A percentile compares a stretch with the other conserved stretches of the same genome.
phyloP scores from a whole-genome alignment of 805 yeast species.

The Schwanniomyces occidentalis region DNA sequence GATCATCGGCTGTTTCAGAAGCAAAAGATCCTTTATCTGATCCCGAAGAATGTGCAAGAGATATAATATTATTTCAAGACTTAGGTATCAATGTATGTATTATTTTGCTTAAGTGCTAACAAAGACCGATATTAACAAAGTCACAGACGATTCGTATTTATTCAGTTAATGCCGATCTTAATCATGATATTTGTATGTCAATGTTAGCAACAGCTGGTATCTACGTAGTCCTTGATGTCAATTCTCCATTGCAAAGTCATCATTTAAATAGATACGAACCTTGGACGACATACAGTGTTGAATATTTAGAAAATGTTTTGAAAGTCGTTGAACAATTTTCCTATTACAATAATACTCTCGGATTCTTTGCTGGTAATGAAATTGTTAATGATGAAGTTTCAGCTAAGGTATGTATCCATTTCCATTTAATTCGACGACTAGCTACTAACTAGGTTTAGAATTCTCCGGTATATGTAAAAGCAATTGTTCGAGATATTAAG shows the following conservation, averaged over 20 bases:
- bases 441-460: conserved; percentile 11
- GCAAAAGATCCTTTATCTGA: conserved; percentile 75
- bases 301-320: conserved; percentile 74
- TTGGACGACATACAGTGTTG: conserved; percentile 78
- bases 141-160: conserved; percentile 74
- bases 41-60: conserved; percentile 72
- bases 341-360: conserved; percentile 83
- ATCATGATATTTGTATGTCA: conserved; percentile 91
- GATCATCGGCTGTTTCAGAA: conserved; percentile 70
- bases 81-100: conserved; percentile 65
- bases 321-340: conserved; percentile 80
- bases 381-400: conserved; percentile 78
- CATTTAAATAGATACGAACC: conserved; percentile 91
- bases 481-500: conserved; percentile 79
- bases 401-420: conserved; percentile 35
- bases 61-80: conserved; percentile 74
- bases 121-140: conserved; percentile 13
- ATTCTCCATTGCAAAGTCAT: conserved; percentile 77
- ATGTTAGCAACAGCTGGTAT: conserved; percentile 89
- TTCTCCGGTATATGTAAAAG: conserved; percentile 78
- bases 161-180: conserved; percentile 75
- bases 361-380: conserved; percentile 91
- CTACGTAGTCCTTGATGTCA: conserved; percentile 87
- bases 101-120: not conserved
- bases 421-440: not conserved